Base-by-base conservation (phyloP, 1,284 basidiomycete genomes). In the Phlebopus sp. region DNA sequence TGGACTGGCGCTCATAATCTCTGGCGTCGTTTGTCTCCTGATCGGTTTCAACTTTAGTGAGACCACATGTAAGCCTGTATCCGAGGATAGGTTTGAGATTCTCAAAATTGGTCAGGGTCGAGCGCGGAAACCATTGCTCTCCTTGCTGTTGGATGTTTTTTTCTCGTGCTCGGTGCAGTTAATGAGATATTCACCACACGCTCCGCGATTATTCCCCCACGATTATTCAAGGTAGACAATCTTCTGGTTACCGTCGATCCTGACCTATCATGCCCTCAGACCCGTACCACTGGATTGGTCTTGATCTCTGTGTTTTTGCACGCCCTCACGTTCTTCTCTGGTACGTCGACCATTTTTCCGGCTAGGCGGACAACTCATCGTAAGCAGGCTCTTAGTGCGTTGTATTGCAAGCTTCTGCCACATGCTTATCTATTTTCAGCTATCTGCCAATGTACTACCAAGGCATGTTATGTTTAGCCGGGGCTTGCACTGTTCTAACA, bases 131-230 rank as follows among this genome's bases (percentile, higher is more conserved):
- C 81, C 0, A 78, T 81, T 47, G 71, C 70, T 4, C 67, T 77
- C 4, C 69, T 85, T 34, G 68, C 65, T 4, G 63, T 77, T 19
- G 82, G 81, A 13, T 64, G 59, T 2, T 58, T 64, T 21, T 49
- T 75, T 2, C 64, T 82, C 41, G 42, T 71, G 8, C 49, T 62
- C 0, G 72, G 68, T n/a, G 63, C 66, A 17, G 49, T 72, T 21
- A 75, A 77, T 56, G 79, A 78, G 52, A 46, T 75, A 8, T 62
- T 60, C 30, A 82, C 80, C 0, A 74, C 70, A 49, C 71, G 74
- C 10, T 70, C 69, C 17, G 74, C 81, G 0, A 76, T 84, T 50
- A 71, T 84, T 13, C 74, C 79, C 1, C 69, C 74, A 8, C 64
- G 76, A 7, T 46, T 80, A 14, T 76, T 79, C 60, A 66, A 65